Base-by-base conservation (phyloP, 2,329 filamentous ascomycete species). In the Xylariaceae sp. region DNA sequence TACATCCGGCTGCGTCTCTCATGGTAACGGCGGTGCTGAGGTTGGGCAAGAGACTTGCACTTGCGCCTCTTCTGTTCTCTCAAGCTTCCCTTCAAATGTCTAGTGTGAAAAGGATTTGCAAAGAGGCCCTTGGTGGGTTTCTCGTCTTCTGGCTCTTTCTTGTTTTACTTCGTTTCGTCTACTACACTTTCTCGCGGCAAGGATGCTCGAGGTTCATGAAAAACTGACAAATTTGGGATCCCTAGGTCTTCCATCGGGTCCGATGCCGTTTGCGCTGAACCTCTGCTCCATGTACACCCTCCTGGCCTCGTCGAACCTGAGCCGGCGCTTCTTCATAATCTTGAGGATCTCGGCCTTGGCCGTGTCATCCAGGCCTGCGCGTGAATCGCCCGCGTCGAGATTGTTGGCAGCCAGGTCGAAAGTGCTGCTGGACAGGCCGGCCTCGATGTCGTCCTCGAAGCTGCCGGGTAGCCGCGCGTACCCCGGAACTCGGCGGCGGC, bases 161-260 rank as follows among this genome's bases (percentile, higher is more conserved):
- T 12, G 32, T 13, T 16, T 11, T 15, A 34, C 30, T 28, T 21
- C 12, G 12, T n/a, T 24, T 8, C 12, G 29, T 30, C 27, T 28
- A 27, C 23, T 34, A n/a, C n/a, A n/a, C n/a, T n/a, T n/a, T n/a
- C n/a, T n/a, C n/a, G n/a, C n/a, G n/a, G n/a, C n/a, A n/a, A n/a
- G n/a, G n/a, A n/a, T n/a, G n/a, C n/a, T n/a, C n/a, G n/a, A n/a
- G n/a, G 3, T 28, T 73, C 59, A 85, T 43, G 82, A 86, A 65
- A 97, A 97, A 59, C 86, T 94, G 43, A 97, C 88, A 59, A 95
- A 94, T 69, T 96, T 96, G 46, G 89, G 88, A 68, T 97, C 90
- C 59, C 81, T 76, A 46, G 92, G 92, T 53, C 82, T 68, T 4
- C 92, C 92, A 63, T 98, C 92, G 4, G 85, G 74, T 1, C 82